Evolutionary conservation across 1,139 yeast species (phyloP).

Genomic region (Lodderomyces beijingensis): DNA sequence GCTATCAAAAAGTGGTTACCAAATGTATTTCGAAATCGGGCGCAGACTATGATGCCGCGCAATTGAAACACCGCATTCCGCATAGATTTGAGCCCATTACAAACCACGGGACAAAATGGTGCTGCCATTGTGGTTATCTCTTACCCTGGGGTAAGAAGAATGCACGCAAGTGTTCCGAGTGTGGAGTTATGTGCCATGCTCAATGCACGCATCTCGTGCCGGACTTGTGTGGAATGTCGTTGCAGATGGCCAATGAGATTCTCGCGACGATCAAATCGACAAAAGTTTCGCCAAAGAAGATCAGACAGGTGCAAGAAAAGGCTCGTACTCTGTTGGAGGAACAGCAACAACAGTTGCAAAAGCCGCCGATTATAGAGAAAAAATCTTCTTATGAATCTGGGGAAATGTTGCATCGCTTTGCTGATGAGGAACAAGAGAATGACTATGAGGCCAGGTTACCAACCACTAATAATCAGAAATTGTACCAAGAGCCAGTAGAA

Average conservation of each 20-base stretch:
- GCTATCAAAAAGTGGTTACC: conserved; percentile 90
- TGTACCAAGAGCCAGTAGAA: conserved; percentile 32
- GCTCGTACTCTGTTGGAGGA: conserved; percentile 7
- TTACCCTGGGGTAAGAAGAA: conserved; percentile 93
- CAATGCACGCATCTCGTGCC: conserved; percentile 93
- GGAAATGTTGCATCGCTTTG: conserved; percentile 12
- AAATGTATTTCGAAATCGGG: conserved; percentile 91
- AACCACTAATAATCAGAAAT: conserved; percentile 28
- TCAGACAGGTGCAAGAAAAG: conserved; percentile 2
- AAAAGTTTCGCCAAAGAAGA: conserved; percentile 12
- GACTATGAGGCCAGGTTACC: conserved; percentile 27
- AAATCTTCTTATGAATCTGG: conserved; percentile 10
- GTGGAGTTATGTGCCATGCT: conserved; percentile 93
- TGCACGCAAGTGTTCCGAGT: conserved; percentile 91
- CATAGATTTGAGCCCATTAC: conserved; percentile 89
- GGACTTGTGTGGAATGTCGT: conserved; percentile 96
- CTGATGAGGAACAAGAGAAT: conserved; percentile 27
- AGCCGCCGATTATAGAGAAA: conserved; percentile 8
- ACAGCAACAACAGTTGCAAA: conserved; percentile 14
- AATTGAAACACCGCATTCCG: conserved; percentile 92
- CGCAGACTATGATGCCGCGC: conserved; percentile 83
- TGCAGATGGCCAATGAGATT: conserved; percentile 93
- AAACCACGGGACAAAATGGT: conserved; percentile 97
- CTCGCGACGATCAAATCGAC: conserved; percentile 81
- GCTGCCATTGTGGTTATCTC: conserved; percentile 97